Evolutionary conservation across 2,329 filamentous ascomycete genomes (phyloP).

Genomic region (Penicillium hordei): DNA sequence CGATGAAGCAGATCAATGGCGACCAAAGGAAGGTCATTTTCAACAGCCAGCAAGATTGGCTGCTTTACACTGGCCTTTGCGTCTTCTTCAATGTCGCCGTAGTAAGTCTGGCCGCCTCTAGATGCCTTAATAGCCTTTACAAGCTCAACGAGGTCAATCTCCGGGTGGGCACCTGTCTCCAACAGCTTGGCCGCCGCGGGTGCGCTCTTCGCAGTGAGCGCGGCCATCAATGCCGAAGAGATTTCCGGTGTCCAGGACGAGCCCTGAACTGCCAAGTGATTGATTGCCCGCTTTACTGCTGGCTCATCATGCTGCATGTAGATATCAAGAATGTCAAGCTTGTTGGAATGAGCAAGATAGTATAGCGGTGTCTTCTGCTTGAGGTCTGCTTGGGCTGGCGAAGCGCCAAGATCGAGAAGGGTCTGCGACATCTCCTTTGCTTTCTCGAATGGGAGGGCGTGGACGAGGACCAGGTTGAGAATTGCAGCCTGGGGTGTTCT

Average conservation of each 20-base stretch:
- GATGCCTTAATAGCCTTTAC: constrained; percentile 27
- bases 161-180: constrained; percentile 59
- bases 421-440: constrained; percentile 64
- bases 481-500: constrained; percentile 60
- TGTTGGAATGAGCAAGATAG: constrained; percentile 57
- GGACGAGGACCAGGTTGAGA: constrained; percentile 67
- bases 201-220: constrained; percentile 55
- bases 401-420: constrained; percentile 69
- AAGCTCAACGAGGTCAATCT: constrained; percentile 58
- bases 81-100: constrained; percentile 49
- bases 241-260: constrained; percentile 35
- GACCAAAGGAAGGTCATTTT: constrained; percentile 52
- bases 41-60: constrained; percentile 64
- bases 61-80: constrained; percentile 58
- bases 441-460: constrained; percentile 62
- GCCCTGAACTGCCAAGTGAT: constrained; percentile 58
- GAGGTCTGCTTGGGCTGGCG: constrained; percentile 69
- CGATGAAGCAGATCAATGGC: constrained; percentile 60
- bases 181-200: constrained; percentile 60
- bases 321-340: constrained; percentile 45
- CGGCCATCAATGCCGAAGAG: constrained; percentile 57
- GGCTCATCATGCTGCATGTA: constrained; percentile 58
- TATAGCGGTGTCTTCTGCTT: constrained; percentile 66
- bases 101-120: not conserved
- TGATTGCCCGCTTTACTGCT: constrained; percentile 63